Evolutionary conservation across 768 basidiomycete genomes (phyloP).

Genomic region (Leccinum arenicola): DNA sequence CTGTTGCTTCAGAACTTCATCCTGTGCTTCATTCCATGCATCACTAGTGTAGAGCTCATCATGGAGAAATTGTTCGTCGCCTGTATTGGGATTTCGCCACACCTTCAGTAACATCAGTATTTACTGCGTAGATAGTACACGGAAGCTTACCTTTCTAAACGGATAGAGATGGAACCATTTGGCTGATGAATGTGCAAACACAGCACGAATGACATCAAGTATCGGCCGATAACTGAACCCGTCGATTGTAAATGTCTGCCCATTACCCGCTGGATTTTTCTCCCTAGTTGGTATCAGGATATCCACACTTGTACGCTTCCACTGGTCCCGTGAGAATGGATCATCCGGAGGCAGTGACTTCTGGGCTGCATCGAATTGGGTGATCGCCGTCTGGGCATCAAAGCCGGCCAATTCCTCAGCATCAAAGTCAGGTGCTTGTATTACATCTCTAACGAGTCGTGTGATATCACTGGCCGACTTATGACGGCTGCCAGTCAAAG

Average conservation of each 20-base stretch:
- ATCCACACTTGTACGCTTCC: background rate
- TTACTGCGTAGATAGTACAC: background rate
- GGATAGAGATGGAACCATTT: background rate
- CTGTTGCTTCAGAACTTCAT: background rate
- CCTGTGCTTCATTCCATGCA: background rate
- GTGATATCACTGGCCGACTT: background rate
- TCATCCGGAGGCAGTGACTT: background rate
- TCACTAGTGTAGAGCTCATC: background rate
- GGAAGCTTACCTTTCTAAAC: background rate
- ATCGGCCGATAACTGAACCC: background rate
- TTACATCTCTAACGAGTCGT: background rate
- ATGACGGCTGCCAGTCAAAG: background rate
- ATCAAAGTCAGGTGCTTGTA: background rate
- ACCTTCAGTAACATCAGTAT: background rate
- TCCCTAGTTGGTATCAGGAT: background rate
- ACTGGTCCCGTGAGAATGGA: background rate
- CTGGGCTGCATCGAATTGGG: background rate
- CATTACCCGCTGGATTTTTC: background rate
- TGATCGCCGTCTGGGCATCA: background rate
- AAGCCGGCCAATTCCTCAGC: background rate
- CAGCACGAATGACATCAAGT: background rate
- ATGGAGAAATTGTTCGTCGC: background rate
- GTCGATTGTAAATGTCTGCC: background rate
- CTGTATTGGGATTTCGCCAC: background rate
- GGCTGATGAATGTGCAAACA: background rate